These are phyloP conservation scores for Mycena sp. DNA, from an alignment of 1,284 basidiomycete genomes.

Conservation along the genomic window DNA sequence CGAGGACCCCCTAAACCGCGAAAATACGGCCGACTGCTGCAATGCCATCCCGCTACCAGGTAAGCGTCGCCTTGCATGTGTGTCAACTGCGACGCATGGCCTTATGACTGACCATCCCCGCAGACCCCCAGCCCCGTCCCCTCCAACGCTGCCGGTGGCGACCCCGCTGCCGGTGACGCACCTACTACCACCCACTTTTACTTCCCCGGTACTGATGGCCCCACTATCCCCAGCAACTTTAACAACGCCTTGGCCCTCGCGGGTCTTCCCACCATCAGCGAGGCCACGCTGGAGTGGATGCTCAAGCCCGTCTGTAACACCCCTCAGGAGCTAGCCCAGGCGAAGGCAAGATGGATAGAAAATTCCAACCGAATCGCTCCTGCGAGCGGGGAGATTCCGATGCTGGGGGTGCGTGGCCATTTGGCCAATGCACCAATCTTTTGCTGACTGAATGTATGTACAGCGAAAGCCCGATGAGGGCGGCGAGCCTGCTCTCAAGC, in stretches of 20 bases:
- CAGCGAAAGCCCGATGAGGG: constrained; percentile 6
- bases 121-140: too few species aligned
- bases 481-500: constrained; percentile 2
- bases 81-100: too few species aligned
- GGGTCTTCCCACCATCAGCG: constrained; percentile 2
- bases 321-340: neutral
- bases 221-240: neutral
- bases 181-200: too few species aligned
- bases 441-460: neutral
- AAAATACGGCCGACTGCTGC: too few species aligned
- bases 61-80: too few species aligned
- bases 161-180: too few species aligned
- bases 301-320: neutral
- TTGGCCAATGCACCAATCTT: neutral
- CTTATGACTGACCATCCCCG: too few species aligned
- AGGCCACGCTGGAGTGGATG: neutral
- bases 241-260: neutral
- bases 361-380: neutral
- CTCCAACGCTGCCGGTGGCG: too few species aligned
- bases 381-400: neutral
- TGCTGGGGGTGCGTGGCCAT: neutral
- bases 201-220: neutral
- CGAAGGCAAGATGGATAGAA: neutral
- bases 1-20: too few species aligned
- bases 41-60: too few species aligned